Evolutionary conservation across 2,329 filamentous ascomycete genomes (phyloP).

Genomic region (Ophiostoma fasciatum): DNA sequence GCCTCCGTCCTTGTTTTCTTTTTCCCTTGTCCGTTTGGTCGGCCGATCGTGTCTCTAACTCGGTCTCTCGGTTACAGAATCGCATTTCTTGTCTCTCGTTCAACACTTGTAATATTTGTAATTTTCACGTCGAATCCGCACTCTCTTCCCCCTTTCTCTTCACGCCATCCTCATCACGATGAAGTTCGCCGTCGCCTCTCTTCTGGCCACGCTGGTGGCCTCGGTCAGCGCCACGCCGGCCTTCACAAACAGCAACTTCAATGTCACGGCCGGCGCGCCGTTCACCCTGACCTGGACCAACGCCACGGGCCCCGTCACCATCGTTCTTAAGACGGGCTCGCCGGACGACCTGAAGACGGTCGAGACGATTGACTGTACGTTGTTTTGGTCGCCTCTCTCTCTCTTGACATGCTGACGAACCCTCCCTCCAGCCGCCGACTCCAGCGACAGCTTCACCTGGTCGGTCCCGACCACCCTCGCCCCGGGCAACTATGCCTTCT

Average conservation of each 20-base stretch:
- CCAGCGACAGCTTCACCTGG: conserved; percentile 24
- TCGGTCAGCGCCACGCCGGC: conserved; percentile 15
- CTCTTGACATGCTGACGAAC: background rate
- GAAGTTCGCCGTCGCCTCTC: conserved; percentile 22
- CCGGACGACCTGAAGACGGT: conserved; percentile 21
- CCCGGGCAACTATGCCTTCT: conserved; percentile 28
- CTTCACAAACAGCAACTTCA: conserved; percentile 19
- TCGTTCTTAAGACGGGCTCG: conserved; percentile 26
- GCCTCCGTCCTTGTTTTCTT: background rate
- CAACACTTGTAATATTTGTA: too few species aligned
- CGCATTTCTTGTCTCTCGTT: conserved; percentile 4
- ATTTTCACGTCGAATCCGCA: too few species aligned
- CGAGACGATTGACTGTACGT: conserved; percentile 22
- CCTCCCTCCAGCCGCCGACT: conserved; percentile 18
- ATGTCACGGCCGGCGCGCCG: conserved; percentile 22
- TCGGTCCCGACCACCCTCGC: conserved; percentile 21
- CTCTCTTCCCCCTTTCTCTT: background rate
- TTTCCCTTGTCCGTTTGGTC: too few species aligned
- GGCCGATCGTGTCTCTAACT: too few species aligned
- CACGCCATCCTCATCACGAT: conserved; percentile 26
- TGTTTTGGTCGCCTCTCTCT: background rate
- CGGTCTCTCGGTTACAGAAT: background rate
- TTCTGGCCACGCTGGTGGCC: conserved; percentile 22
- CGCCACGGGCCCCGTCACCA: conserved; percentile 25
- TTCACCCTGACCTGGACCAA: conserved; percentile 30